Base-by-base conservation (phyloP, 306 rosid genomes). In the Quercus variabilis region DNA sequence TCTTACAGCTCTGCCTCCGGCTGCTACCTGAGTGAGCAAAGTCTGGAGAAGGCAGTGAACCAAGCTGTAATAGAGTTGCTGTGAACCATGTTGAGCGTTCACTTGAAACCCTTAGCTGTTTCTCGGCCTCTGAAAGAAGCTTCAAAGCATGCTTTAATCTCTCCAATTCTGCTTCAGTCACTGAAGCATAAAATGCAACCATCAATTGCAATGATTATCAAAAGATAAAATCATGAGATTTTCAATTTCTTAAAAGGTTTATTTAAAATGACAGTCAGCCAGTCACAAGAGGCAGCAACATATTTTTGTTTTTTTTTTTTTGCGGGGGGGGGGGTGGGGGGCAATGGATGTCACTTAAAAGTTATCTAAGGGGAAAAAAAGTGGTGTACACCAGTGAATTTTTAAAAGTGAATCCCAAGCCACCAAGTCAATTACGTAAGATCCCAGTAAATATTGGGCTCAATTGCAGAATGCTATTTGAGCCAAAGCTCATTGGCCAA, bases 31-130 rank as follows among this genome's bases (percentile, higher is more conserved):
- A 90, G 73, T 84, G 93, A 80, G 86, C 85, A 73, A 86, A 87
- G 73, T 95, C 98, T 28, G 92, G 91, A 76, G 97, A 95, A 82
- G 97, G 82, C 77, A 89, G 71, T 55, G 96, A 93, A 81, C 99
- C 96, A 82, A 95, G 99, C 79, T 93, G 99, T 70, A 95, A 89
- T 12, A 95, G 91, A 35, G 99, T 91, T 5, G 97, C 99, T 58
- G 98, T 90, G 88, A 95, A 93, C 99, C 98, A 95, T 43, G 99
- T 95, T 55, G 98, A 90, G 75, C 97, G 97, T 82, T 93, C 99
- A 82, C 91, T 91, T 78, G 99, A 95, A 82, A 91, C 86, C 81
- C 99, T 89, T 26, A 93, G 86, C 89, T 90, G 99, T 85, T 95
- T 95, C 86, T 91, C 97, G 19, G 99, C 94, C 88, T 90, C 98